Evolutionary conservation across 2,329 filamentous ascomycete genomes (phyloP), one percentile per base, ranked within the genome.

Genomic region (Paracoccidioides lutzii): DNA sequence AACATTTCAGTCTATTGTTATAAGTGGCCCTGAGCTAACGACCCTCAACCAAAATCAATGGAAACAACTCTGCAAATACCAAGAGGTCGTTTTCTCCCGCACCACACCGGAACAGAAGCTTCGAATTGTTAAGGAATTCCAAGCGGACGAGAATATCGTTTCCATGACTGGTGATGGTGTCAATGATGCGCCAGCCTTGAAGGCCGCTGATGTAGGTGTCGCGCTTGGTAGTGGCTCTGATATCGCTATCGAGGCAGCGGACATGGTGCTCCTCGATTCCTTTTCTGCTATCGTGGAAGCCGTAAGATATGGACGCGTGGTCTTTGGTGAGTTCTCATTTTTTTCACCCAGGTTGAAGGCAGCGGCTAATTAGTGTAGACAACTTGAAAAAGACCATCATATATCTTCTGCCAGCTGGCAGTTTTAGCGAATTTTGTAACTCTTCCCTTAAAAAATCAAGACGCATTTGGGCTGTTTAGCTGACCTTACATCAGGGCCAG

Each of bases 71-170:
- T 76, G 77, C 35, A 64, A 71, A 7, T 90, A 89, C 61, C 75
- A 81, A 32, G 86, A 89, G 64, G 84, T 90, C 41, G 83, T 90
- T 10, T 89, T 90, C 65, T 83, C 86, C 0, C 77, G 85, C 10
- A 90, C 85, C 0, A 89, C 86, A 0, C 86, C 85, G 0, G 85
- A 90, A 64, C 85, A 90, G 65, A 90, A 90, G 66, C 78, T 90
- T 5, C 81, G 84, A 38, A 90, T 90, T 58, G 85, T 90, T n/a
- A 80, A 80, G 35, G 85, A 87, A 66, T 83, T 89, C 58, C 85
- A 88, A 64, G 69, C 75, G 0, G 74, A 79, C 7, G 75, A 79
- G 4, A 73, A 81, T 44, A 78, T 80, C 37, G 79, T 82, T 5
- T 79, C 74, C 5, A 78, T 76, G 74, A 75, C 73, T 1, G 73